Percentiles rank a stretch among this genome's conserved stretches.
These are phyloP conservation scores for Pichia occidentalis DNA, from an alignment of 805 yeast species.

Conservation along the genomic window DNA sequence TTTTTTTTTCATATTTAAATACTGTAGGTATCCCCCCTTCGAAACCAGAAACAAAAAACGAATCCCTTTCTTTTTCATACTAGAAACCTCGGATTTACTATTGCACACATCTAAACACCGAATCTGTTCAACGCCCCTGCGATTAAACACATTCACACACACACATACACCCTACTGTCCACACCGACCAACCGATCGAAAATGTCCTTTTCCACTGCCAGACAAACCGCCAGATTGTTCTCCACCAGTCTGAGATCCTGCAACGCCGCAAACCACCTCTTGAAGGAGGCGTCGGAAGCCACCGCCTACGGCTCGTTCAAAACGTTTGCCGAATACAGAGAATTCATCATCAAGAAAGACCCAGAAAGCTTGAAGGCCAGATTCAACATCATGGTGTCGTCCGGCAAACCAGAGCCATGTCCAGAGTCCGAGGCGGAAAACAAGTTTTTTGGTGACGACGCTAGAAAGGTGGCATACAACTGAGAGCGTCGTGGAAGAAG, in stretches of 20 bases:
- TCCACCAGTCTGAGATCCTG: slow-evolving; percentile 3
- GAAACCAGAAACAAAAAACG: too few relatives aligned
- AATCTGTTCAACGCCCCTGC: too few relatives aligned
- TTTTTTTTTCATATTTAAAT: too few relatives aligned
- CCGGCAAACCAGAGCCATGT: slow-evolving; percentile 9
- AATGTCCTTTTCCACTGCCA: too few relatives aligned
- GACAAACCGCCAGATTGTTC: slow-evolving; percentile 5
- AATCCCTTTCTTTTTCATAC: too few relatives aligned
- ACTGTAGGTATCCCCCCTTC: too few relatives aligned
- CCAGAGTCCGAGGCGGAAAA: slow-evolving; percentile 16
- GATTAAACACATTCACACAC: too few relatives aligned
- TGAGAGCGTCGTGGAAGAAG: too few relatives aligned
- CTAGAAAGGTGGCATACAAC: slow-evolving; percentile 18
- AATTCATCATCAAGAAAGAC: slow-evolving; percentile 17
- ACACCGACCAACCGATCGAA: too few relatives aligned
- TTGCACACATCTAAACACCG: too few relatives aligned
- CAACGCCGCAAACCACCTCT: not conserved
- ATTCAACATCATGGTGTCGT: slow-evolving; percentile 14
- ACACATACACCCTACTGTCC: not conserved
- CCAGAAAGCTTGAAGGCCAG: slow-evolving; percentile 17
- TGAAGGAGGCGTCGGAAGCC: not conserved
- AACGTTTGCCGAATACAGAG: slow-evolving; percentile 25
- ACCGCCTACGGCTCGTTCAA: slow-evolving; percentile 15
- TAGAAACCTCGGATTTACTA: too few relatives aligned
- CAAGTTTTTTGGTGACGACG: slow-evolving; percentile 8